Conservation (phyloP, 2,329 filamentous ascomycete genomes). For the Trichocomaceae sp. region DNA sequence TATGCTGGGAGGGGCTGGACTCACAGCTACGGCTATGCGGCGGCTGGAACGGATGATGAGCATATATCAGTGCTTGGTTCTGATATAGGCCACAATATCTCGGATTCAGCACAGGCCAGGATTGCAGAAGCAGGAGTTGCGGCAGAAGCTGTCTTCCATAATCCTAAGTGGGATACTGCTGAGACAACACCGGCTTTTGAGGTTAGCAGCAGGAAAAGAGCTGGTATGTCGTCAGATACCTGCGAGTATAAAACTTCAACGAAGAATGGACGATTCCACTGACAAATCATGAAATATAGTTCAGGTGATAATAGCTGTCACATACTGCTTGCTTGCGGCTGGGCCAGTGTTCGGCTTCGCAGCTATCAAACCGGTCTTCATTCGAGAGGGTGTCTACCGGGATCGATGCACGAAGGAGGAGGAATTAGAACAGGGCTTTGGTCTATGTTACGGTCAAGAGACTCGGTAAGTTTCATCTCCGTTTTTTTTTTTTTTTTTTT, state of each 20-base stretch:
- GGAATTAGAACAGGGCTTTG: constrained; percentile 44
- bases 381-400: constrained; percentile 64
- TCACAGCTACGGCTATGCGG: constrained; percentile 23
- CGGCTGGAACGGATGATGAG: constrained; percentile 26
- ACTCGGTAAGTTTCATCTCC: constrained; percentile 33
- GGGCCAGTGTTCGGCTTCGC: constrained; percentile 81
- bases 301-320: constrained; percentile 61
- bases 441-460: constrained; percentile 54
- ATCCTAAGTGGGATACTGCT: constrained; percentile 16
- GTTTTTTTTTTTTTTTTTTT: background rate
- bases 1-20: constrained; percentile 34
- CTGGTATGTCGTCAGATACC: constrained; percentile 36
- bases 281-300: constrained; percentile 40
- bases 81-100: constrained; percentile 15
- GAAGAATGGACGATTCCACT: too few species aligned
- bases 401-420: constrained; percentile 53
- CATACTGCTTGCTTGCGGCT: constrained; percentile 70
- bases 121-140: constrained; percentile 9
- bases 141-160: constrained; percentile 14
- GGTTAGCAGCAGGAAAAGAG: constrained; percentile 47
- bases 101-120: constrained; percentile 14
- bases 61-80: constrained; percentile 19
- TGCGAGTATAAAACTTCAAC: too few species aligned
- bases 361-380: constrained; percentile 73
- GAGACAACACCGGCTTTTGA: constrained; percentile 45